Conservation (phyloP, 2,329 filamentous ascomycete species). For the Ophiostoma perfectum region DNA sequence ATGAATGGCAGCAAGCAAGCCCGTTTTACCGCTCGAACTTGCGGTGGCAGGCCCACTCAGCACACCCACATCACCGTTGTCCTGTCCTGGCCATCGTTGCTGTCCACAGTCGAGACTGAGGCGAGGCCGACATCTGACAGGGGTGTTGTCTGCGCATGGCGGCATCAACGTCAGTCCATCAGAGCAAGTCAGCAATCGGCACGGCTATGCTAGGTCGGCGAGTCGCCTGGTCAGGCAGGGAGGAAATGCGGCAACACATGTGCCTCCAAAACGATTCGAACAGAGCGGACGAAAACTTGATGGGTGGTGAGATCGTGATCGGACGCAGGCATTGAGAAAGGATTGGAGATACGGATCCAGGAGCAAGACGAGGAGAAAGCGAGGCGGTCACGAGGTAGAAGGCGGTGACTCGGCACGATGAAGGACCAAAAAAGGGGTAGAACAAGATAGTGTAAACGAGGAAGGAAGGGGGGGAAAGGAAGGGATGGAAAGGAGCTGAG, state of each 20-base stretch:
- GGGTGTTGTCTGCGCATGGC: no score
- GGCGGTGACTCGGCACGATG: not conserved
- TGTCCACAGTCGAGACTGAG: no score
- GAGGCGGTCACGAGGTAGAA: not conserved
- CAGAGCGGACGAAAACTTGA: not conserved
- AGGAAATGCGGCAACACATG: not conserved
- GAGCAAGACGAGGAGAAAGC: not conserved
- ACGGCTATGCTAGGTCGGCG: not conserved
- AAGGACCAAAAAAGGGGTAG: not conserved
- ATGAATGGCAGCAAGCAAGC: not conserved
- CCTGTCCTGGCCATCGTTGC: no score
- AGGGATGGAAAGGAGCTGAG: not conserved
- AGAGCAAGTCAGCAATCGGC: not conserved
- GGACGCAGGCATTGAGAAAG: not conserved
- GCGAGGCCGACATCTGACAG: no score
- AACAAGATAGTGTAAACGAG: not conserved
- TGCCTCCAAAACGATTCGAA: not conserved
- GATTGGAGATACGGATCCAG: not conserved
- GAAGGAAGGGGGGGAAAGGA: not conserved
- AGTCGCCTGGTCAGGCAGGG: not conserved
- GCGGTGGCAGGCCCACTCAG: not conserved
- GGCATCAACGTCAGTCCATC: not conserved
- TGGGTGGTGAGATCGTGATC: not conserved
- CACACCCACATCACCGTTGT: not conserved
- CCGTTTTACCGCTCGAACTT: not conserved